phyloP scores from a whole-genome alignment of 1,139 yeast species.

The Yamadazyma atlantica region DNA sequence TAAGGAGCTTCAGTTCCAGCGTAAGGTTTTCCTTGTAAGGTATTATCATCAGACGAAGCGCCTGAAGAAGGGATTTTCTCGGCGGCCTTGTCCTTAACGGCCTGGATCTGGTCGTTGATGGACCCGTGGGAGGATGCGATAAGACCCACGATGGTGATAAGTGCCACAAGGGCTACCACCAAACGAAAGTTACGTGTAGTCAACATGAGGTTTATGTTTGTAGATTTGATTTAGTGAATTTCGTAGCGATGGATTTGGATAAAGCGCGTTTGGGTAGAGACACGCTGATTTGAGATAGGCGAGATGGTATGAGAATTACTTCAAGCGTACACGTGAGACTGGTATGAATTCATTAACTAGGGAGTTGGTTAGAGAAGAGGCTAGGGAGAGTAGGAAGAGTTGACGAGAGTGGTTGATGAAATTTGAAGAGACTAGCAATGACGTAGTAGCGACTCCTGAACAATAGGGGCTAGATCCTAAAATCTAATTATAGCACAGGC shows the following conservation, averaged over 20 bases:
- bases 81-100: conserved; percentile 27
- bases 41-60: conserved; percentile 20
- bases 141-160: conserved; percentile 36
- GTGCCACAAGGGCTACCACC: conserved; percentile 32
- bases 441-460: no score
- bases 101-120: conserved; percentile 25
- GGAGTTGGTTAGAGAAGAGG: no score
- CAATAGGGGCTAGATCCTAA: no score
- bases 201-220: conserved; percentile 20
- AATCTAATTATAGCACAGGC: no score
- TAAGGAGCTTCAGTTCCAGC: conserved; percentile 40
- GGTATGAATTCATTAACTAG: no score
- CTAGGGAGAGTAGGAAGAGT: no score
- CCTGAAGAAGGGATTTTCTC: conserved; percentile 18
- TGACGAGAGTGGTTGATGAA: no score
- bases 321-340: no score
- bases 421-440: no score
- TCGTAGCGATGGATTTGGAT: neutral
- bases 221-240: conserved; percentile 1
- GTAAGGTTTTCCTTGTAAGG: conserved; percentile 35
- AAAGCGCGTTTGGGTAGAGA: neutral
- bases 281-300: no score
- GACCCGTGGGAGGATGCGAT: conserved; percentile 35
- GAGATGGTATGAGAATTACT: no score
- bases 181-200: conserved; percentile 40